phyloP scores from a whole-genome alignment of 2,329 filamentous ascomycete genomes.

The Beauveria bassiana region DNA sequence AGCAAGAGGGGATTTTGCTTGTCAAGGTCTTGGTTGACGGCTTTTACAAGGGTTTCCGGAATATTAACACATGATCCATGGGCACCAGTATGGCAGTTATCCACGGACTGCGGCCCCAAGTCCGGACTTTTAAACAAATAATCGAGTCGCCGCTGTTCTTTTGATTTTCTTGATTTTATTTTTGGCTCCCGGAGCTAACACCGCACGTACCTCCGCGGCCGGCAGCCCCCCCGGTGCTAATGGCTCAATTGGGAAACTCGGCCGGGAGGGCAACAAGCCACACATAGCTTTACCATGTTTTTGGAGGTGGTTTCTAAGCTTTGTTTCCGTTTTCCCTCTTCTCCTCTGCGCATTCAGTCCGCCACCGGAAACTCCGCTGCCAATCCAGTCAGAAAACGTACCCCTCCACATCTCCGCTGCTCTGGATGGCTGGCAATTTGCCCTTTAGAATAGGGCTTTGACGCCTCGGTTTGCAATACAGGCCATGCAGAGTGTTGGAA shows the following conservation, averaged over 20 bases:
- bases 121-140: background rate
- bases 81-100: too few relatives aligned
- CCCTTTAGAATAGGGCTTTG: too few relatives aligned
- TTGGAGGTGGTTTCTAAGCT: too few relatives aligned
- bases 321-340: too few relatives aligned
- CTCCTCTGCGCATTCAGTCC: background rate
- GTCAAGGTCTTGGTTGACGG: background rate
- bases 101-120: background rate
- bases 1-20: too few relatives aligned
- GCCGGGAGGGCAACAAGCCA: background rate
- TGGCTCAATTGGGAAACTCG: constrained; percentile 6
- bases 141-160: background rate
- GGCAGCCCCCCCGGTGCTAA: background rate
- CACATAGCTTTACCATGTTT: background rate
- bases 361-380: too few relatives aligned
- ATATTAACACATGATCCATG: too few relatives aligned
- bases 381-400: too few relatives aligned
- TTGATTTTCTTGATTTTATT: background rate
- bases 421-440: too few relatives aligned
- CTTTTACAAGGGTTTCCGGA: background rate
- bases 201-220: background rate
- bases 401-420: too few relatives aligned
- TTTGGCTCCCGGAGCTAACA: background rate
- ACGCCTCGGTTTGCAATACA: too few relatives aligned
- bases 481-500: too few relatives aligned